phyloP scores from a whole-genome alignment of 2,329 filamentous ascomycete genomes.

The Emydomyces testavorans region DNA sequence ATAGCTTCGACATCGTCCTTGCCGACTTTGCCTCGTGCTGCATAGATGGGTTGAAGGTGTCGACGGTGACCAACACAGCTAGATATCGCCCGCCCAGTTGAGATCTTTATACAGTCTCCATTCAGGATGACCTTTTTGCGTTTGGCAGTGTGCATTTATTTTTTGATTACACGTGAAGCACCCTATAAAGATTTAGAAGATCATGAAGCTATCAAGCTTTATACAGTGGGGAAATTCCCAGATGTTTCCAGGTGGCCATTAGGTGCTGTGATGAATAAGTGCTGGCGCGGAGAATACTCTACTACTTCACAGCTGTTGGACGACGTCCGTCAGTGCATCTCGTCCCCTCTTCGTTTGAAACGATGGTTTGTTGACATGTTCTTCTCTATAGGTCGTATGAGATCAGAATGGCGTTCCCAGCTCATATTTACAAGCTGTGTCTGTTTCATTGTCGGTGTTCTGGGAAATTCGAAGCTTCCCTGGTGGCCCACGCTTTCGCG shows the following conservation, averaged over 20 bases:
- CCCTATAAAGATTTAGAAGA: conserved; percentile 9
- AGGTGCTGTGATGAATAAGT: conserved; percentile 8
- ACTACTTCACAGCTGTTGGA: conserved; percentile 8
- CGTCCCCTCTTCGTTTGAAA: neutral
- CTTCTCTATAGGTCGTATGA: conserved; percentile 6
- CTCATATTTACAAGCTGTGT: conserved; percentile 8
- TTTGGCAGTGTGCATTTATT: conserved; percentile 10
- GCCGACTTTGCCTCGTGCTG: conserved; percentile 10
- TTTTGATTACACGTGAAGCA: conserved; percentile 4
- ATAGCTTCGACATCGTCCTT: conserved; percentile 9
- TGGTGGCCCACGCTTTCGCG: neutral
- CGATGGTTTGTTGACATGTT: conserved; percentile 2
- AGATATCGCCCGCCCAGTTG: conserved; percentile 6
- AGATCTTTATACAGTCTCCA: neutral
- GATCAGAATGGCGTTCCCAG: neutral
- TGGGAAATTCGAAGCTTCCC: conserved; percentile 5
- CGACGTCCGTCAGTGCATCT: conserved; percentile 7
- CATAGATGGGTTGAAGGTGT: conserved; percentile 9
- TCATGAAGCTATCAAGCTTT: conserved; percentile 11
- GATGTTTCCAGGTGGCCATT: conserved; percentile 7
- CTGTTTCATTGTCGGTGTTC: conserved; percentile 6
- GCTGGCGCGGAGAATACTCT: conserved; percentile 12
- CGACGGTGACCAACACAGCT: neutral
- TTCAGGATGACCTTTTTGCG: conserved; percentile 11
- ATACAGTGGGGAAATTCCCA: conserved; percentile 3